Evolutionary conservation across 2,329 filamentous ascomycete species (phyloP).

Genomic region (Fusarium marasasianum): DNA sequence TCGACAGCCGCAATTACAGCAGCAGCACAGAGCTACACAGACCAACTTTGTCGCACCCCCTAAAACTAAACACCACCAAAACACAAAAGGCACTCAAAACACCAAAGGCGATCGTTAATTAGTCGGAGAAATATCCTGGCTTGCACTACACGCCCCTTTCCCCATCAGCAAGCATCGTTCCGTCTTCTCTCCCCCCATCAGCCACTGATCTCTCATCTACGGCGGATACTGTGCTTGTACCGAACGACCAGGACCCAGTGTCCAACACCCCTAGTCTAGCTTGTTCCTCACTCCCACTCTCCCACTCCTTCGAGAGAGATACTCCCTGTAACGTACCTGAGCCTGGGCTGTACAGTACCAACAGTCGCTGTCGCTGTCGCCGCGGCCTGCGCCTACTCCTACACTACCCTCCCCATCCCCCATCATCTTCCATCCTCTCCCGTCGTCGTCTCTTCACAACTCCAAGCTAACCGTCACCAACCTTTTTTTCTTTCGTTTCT

Average conservation of each 20-base stretch:
- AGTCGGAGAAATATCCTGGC: conserved; percentile 37
- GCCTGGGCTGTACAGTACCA: background rate
- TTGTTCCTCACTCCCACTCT: conserved; percentile 1
- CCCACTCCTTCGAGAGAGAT: background rate
- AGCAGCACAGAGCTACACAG: background rate
- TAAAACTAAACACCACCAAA: background rate
- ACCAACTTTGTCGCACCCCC: conserved; percentile 15
- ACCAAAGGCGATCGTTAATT: conserved; percentile 35
- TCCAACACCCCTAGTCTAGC: conserved; percentile 31
- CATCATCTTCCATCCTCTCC: conserved; percentile 16
- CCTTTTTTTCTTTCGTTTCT: conserved; percentile 15
- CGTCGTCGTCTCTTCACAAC: conserved; percentile 27
- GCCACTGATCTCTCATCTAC: conserved; percentile 18
- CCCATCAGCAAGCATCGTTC: conserved; percentile 12
- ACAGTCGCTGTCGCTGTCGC: conserved; percentile 14
- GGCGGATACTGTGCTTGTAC: background rate
- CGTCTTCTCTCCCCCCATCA: conserved; percentile 12
- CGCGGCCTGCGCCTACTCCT: conserved; percentile 22
- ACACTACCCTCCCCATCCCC: conserved; percentile 36
- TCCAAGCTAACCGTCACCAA: conserved; percentile 25
- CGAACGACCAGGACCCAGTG: conserved; percentile 9
- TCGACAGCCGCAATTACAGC: background rate
- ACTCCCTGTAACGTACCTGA: background rate
- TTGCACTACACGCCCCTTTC: conserved; percentile 18
- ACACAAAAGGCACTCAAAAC: conserved; percentile 19